phyloP scores from a whole-genome alignment of 2,329 filamentous ascomycete species.

The Coleophoma cylindrospora region DNA sequence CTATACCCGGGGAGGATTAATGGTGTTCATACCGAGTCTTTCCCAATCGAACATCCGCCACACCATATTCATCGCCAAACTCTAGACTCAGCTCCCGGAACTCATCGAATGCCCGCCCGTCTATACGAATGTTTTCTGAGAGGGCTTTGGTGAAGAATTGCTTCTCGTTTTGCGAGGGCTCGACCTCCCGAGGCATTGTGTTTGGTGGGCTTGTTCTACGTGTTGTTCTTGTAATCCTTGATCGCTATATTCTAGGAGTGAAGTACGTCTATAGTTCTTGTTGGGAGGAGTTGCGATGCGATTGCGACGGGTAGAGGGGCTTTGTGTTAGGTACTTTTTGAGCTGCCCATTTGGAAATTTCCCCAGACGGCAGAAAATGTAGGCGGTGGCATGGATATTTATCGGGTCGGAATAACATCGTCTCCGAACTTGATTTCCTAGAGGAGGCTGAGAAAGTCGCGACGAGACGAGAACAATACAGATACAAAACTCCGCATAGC shows the following conservation, averaged over 20 bases:
- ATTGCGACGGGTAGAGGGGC: no score
- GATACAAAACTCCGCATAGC: neutral
- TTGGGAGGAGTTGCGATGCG: no score
- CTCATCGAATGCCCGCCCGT: slow-evolving; percentile 76
- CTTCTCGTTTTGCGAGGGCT: slow-evolving; percentile 84
- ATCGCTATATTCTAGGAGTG: neutral
- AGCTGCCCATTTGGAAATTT: slow-evolving; percentile 1
- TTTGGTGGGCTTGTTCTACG: slow-evolving; percentile 8
- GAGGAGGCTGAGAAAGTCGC: no score
- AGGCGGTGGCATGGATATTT: slow-evolving; percentile 11
- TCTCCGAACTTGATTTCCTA: no score
- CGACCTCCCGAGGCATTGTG: slow-evolving; percentile 83
- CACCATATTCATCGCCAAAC: slow-evolving; percentile 88
- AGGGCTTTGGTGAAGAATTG: slow-evolving; percentile 82
- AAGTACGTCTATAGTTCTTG: neutral
- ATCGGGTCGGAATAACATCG: neutral
- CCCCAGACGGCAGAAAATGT: neutral
- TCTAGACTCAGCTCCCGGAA: slow-evolving; percentile 72
- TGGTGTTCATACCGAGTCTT: slow-evolving; percentile 70
- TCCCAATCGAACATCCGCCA: slow-evolving; percentile 80
- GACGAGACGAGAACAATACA: neutral
- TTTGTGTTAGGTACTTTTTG: no score
- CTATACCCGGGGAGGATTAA: neutral
- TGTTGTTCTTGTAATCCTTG: no score
- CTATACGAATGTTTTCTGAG: slow-evolving; percentile 73